A percentile compares a stretch with the other conserved stretches of the same genome.
phyloP scores from a whole-genome alignment of 2,329 filamentous ascomycete species.

The Calonectria pteridis region DNA sequence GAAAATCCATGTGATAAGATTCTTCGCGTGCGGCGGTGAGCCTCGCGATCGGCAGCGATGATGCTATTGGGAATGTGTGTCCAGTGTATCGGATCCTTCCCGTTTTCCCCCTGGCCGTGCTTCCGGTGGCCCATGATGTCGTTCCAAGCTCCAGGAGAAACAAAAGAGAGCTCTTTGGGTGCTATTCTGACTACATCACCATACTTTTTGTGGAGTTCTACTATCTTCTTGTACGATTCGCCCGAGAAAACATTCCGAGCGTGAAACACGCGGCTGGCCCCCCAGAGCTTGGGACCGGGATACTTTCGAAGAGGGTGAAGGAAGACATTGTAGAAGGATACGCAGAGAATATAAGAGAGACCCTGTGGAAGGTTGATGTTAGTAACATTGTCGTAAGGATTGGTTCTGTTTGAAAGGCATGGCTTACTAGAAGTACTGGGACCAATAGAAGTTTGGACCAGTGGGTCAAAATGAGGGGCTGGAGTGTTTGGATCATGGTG shows the following conservation, averaged over 20 bases:
- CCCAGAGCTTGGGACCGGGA: background rate
- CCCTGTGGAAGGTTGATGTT: background rate
- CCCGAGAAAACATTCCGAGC: background rate
- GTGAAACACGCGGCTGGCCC: background rate
- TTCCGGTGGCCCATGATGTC: slow-evolving; percentile 21
- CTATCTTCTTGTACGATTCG: background rate
- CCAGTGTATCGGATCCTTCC: background rate
- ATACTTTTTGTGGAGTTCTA: slow-evolving; percentile 39
- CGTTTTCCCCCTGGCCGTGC: background rate
- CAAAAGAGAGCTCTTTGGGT: slow-evolving; percentile 52
- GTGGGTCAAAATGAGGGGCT: background rate
- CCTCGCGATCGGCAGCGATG: slow-evolving; percentile 17
- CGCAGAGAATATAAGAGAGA: background rate
- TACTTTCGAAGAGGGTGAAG: background rate
- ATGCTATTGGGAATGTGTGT: background rate
- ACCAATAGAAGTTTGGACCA: background rate
- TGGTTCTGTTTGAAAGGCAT: background rate
- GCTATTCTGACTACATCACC: slow-evolving; percentile 54
- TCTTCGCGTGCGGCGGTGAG: slow-evolving; percentile 27
- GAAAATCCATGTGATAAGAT: slow-evolving; percentile 41
- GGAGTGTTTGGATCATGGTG: background rate
- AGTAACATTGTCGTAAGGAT: too few relatives aligned
- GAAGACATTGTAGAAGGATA: background rate
- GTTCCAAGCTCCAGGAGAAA: slow-evolving; percentile 20
- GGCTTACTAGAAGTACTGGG: background rate